These are phyloP conservation scores for Yamadazyma dushanensis DNA, from an alignment of 1,139 yeast species.

Conservation along the genomic window DNA sequence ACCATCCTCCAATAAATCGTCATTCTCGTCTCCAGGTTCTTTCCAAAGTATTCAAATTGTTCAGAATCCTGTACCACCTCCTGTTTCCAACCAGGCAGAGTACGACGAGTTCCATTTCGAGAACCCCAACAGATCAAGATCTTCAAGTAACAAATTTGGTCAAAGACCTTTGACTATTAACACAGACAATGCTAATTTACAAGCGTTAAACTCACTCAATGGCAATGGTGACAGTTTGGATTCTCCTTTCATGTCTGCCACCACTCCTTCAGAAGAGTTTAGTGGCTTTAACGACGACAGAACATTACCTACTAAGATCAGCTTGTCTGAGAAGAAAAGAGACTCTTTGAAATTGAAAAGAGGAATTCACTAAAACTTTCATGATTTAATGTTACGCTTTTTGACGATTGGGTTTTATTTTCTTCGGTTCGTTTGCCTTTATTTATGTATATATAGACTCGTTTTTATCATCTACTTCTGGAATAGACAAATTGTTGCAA, in stretches of 20 bases:
- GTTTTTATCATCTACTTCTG: not conserved
- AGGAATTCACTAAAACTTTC: conserved; percentile 37
- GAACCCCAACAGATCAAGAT: conserved; percentile 12
- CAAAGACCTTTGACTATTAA: conserved; percentile 42
- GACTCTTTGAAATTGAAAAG: conserved; percentile 49
- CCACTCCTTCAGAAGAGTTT: conserved; percentile 40
- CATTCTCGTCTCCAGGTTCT: conserved; percentile 29
- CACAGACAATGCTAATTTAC: conserved; percentile 36
- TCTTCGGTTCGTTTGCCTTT: not conserved
- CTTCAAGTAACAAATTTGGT: conserved; percentile 18
- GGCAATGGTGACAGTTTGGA: conserved; percentile 35
- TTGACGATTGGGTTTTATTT: not conserved
- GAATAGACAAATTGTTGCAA: too few relatives aligned
- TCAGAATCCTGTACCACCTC: conserved; percentile 14
- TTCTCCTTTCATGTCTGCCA: conserved; percentile 47
- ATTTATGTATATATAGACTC: conserved; percentile 1
- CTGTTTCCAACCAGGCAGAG: conserved; percentile 15
- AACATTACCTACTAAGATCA: conserved; percentile 30
- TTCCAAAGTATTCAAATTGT: conserved; percentile 17
- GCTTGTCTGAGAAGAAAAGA: conserved; percentile 48
- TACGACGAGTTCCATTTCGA: conserved; percentile 28
- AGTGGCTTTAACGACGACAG: conserved; percentile 17
- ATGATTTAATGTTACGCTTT: not conserved
- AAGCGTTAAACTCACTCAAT: conserved; percentile 28
- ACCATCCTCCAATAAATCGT: conserved; percentile 39